Conservation (phyloP, 768 basidiomycete genomes). For the Kwoniella bestiolae region DNA sequence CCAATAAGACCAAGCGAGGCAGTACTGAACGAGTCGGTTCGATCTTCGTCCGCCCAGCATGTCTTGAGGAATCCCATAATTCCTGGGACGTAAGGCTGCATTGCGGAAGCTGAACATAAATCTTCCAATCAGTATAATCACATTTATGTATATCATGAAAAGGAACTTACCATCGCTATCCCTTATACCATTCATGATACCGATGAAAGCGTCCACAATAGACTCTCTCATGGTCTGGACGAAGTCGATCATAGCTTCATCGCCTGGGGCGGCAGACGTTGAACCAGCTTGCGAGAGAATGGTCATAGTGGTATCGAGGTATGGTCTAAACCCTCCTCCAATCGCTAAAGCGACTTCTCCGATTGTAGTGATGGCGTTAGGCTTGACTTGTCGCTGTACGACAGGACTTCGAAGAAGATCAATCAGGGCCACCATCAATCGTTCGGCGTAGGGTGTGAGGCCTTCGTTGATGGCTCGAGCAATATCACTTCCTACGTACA, state of each 20-base stretch:
- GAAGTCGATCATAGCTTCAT: slow-evolving; percentile 78
- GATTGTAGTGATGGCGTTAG: slow-evolving; percentile 91
- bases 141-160: neutral
- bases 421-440: slow-evolving; percentile 89
- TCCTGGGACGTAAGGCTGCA: slow-evolving; percentile 68
- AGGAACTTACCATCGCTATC: slow-evolving; percentile 70
- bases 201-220: slow-evolving; percentile 95
- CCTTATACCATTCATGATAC: slow-evolving; percentile 88
- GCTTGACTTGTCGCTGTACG: slow-evolving; percentile 92
- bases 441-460: slow-evolving; percentile 77
- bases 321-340: slow-evolving; percentile 82
- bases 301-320: slow-evolving; percentile 83
- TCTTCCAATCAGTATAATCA: slow-evolving; percentile 39
- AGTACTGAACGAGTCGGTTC: slow-evolving; percentile 75
- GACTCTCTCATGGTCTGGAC: slow-evolving; percentile 87
- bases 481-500: slow-evolving; percentile 93
- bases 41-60: slow-evolving; percentile 78
- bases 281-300: slow-evolving; percentile 89
- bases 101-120: slow-evolving; percentile 59
- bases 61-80: slow-evolving; percentile 79
- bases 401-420: slow-evolving; percentile 89
- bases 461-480: slow-evolving; percentile 90
- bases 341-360: slow-evolving; percentile 96
- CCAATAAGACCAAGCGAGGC: slow-evolving; percentile 84
- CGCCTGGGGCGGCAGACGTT: slow-evolving; percentile 72